Evolutionary conservation across 2,329 filamentous ascomycete species (phyloP).

Genomic region (Fusarium palustre): DNA sequence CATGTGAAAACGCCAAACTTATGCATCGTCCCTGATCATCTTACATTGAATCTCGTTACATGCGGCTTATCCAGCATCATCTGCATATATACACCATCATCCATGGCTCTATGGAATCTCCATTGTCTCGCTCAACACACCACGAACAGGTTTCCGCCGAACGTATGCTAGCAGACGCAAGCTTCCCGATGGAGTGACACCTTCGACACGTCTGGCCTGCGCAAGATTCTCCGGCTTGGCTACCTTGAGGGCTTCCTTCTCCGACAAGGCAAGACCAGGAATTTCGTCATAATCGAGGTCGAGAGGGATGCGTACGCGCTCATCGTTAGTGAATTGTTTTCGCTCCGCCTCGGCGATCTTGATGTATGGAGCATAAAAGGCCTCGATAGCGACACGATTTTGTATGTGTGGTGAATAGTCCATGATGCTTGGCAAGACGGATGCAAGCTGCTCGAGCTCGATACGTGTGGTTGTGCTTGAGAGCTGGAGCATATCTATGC

Average conservation of each 20-base stretch:
- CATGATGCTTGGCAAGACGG: slow-evolving; percentile 67
- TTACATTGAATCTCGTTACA: neutral
- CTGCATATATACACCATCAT: neutral
- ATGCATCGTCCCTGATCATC: slow-evolving; percentile 11
- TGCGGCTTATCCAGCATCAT: neutral
- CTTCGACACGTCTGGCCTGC: slow-evolving; percentile 89
- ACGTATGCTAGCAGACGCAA: slow-evolving; percentile 73
- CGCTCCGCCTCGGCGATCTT: slow-evolving; percentile 75
- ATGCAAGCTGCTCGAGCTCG: slow-evolving; percentile 65
- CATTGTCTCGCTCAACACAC: neutral
- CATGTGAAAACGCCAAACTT: slow-evolving; percentile 16
- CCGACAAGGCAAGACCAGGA: slow-evolving; percentile 80
- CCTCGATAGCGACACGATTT: slow-evolving; percentile 81
- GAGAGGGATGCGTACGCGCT: slow-evolving; percentile 75
- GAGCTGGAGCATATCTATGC: slow-evolving; percentile 82
- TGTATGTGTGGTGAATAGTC: slow-evolving; percentile 70
- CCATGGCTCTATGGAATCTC: slow-evolving; percentile 4
- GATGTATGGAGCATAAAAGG: slow-evolving; percentile 88
- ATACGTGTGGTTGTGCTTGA: slow-evolving; percentile 61
- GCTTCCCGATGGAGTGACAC: slow-evolving; percentile 72
- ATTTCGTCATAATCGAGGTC: slow-evolving; percentile 82
- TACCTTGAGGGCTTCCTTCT: slow-evolving; percentile 75
- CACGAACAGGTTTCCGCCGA: slow-evolving; percentile 47
- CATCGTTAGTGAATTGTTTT: slow-evolving; percentile 78
- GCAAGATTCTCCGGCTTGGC: slow-evolving; percentile 86